phyloP scores from a whole-genome alignment of 129 eudicot species.

The Flaveria trinervia region DNA sequence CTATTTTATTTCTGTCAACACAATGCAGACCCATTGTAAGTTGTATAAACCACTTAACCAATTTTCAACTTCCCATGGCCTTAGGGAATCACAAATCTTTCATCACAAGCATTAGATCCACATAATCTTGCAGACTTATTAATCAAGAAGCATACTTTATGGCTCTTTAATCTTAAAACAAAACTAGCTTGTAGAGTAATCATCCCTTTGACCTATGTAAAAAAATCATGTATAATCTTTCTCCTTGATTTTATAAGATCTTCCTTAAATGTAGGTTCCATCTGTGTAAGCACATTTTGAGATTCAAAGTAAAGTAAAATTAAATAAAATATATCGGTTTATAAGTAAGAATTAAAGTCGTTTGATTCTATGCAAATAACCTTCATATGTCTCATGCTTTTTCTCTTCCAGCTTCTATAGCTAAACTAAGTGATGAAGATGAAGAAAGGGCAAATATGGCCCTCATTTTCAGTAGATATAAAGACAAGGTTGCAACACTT shows the following conservation, averaged over 20 bases:
- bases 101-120: not conserved
- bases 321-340: not conserved
- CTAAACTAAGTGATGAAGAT: not conserved
- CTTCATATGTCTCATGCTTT: conserved; percentile 11
- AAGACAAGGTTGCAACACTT: conserved; percentile 22
- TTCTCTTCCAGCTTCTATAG: not conserved
- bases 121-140: not conserved
- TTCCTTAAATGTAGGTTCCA: not conserved
- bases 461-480: not conserved
- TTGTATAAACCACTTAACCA: not conserved
- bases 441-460: not conserved
- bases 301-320: not conserved
- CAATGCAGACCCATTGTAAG: not conserved
- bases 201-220: not conserved
- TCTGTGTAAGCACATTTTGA: not conserved
- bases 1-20: no score
- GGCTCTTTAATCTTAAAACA: not conserved
- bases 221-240: not conserved
- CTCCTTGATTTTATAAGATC: not conserved
- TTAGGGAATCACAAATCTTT: not conserved
- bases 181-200: not conserved
- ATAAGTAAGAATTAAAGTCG: not conserved
- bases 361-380: conserved; percentile 2
- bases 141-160: not conserved
- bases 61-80: not conserved